Base-by-base conservation (phyloP, 139 green algal genomes). In the Picochlorum sp. region DNA sequence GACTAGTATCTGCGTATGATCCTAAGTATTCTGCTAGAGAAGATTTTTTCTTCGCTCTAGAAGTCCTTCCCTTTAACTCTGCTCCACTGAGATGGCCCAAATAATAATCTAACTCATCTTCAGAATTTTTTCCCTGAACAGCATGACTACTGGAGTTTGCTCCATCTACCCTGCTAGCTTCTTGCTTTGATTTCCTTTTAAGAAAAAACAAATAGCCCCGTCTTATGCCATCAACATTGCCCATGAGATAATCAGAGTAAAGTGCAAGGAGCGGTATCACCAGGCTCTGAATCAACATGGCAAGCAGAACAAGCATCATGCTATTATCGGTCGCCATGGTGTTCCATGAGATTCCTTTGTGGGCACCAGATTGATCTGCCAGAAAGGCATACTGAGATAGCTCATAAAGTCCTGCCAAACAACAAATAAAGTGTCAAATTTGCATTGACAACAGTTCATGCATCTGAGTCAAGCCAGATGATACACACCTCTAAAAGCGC, bases 311-410 rank as follows among this genome's bases (percentile, higher is more conserved):
- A 10, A 67, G 23, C 4, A 60, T 6, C 71, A 82, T 84, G 51
- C 75, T 83, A 65, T 73, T 75, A 51, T 62, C 67, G 1, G 37
- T 80, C n/a, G 54, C 20, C 37, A 88, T 56, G 51, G 74, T 79
- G 60, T 24, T 38, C 68, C 72, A 86, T 13, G 77, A 85, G 21
- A 86, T 44, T 7, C 82, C 82, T 34, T 23, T 24, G 8, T 41
- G 8, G 7, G 70, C 76, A 28, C 76, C 71, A 51, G 76, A 84
- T 24, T 69, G 67, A 16, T 77, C 78, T 3, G 77, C 82, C 47
- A 87, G 77, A 73, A 90, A 88, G 6, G 83, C 78, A 54, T 87
- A 89, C 68, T 87, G 79, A 30, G 61, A 45, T 49, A 80, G 62
- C 65, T 88, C 81, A 64, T 77, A 87, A 64, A 87, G 66, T 13